Evolutionary conservation across 345 rosid genomes (phyloP), one percentile per base, ranked within the genome.

Genomic region (Salix arbutifolia): DNA sequence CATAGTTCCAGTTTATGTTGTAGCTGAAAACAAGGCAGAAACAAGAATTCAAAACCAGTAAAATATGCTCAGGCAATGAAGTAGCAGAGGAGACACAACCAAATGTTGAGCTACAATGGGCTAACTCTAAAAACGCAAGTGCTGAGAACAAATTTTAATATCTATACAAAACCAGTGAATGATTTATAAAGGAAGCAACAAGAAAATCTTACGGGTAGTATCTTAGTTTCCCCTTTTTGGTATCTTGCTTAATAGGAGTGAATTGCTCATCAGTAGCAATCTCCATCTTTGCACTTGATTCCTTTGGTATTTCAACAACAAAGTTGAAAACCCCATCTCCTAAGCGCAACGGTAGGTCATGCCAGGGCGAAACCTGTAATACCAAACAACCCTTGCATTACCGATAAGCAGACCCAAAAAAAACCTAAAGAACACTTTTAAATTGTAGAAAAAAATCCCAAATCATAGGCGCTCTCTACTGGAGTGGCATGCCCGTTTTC

Each of bases 1-100:
- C 99, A 82, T 96, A 93, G 83, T 96, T 96, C 99, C 98, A 93
- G 79, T 93, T 87, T 83, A 96, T 96, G 76, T 91, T 96, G 84
- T 94, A 93, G 75, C 98, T 93, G 83, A 62, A 71, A 8, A 44
- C 44, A 44, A 53, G 28, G 67, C 71, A 7, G 30, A 18, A 3
- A 38, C 5, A 38, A 8, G 18, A 69, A 52, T 30, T n/a, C 4
- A 67, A 38, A 44, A 8, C 46, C 44, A 4, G 42, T 38, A 10
- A 4, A n/a, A 23, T 7, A 19, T 8, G 7, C 28, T 16, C 17
- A 31, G 9, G 58, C 8, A 28, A 73, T 31, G 14, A 73, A 40
- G 25, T 33, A 68, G 35, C 9, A 46, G n/a, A 3, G 38, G 8
- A 77, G 19, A 64, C 23, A 19, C 21, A 64, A 61, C 44, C 14